Conservation (phyloP, 2,329 filamentous ascomycete species). For the Lachnellula cervina region DNA sequence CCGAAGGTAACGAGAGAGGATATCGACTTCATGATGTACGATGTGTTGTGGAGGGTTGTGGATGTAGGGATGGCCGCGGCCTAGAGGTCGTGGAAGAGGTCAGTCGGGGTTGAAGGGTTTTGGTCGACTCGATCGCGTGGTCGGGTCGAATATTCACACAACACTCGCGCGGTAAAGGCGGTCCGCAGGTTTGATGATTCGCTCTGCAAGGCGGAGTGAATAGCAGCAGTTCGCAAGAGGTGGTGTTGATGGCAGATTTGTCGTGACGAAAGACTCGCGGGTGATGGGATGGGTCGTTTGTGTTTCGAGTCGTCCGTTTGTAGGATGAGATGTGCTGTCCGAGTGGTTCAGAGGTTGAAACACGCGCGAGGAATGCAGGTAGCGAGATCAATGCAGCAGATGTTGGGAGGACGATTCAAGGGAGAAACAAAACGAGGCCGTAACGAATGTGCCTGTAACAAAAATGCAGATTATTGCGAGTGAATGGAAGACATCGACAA, state of each 20-base stretch:
- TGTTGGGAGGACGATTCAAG: neutral
- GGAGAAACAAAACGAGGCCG: slow-evolving; percentile 7
- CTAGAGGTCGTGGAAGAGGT: slow-evolving; percentile 11
- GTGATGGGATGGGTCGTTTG: slow-evolving; percentile 5
- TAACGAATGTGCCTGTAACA: slow-evolving; percentile 18
- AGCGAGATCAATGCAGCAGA: neutral
- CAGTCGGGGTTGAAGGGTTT: slow-evolving; percentile 2
- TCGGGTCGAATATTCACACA: slow-evolving; percentile 5
- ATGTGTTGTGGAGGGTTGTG: neutral
- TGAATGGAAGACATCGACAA: slow-evolving; percentile 10
- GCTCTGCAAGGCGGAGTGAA: neutral
- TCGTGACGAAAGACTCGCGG: neutral
- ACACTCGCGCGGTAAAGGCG: neutral
- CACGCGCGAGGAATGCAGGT: slow-evolving; percentile 6
- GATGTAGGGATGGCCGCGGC: slow-evolving; percentile 13
- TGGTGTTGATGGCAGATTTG: neutral
- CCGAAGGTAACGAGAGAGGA: slow-evolving; percentile 15
- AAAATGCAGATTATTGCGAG: neutral
- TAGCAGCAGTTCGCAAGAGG: neutral
- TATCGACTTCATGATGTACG: slow-evolving; percentile 19
- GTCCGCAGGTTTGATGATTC: neutral
- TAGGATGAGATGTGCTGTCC: neutral
- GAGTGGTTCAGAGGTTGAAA: neutral
- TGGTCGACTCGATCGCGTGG: slow-evolving; percentile 7
- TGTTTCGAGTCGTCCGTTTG: slow-evolving; percentile 9